Base-by-base conservation (phyloP, 2,329 filamentous ascomycete genomes). In the Talaromyces sp. region DNA sequence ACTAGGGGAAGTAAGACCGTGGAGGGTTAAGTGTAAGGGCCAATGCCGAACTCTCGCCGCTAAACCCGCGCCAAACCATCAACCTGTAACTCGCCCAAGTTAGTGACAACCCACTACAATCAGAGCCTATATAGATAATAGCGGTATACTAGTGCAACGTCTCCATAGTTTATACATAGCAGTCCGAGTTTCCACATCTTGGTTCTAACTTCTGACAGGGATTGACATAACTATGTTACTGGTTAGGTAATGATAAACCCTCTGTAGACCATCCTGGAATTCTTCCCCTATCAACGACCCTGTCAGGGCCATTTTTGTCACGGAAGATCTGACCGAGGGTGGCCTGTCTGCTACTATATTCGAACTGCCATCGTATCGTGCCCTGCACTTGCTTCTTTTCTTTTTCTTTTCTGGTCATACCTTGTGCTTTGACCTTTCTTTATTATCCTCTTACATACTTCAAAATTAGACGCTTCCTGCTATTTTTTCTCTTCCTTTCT, bases 321-420 rank as follows among this genome's bases (percentile, higher is more conserved):
- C 33, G 54, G 54, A 25, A 48, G 54, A 56, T 56, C 54, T 17
- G 41, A 31, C 54, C 43, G 54, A 56, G 35, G 41, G 41, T 17
- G 19, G 31, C 39, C 21, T 31, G 41, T 37, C 53, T 28, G 53
- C 40, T 50, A 9, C 54, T 50, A 50, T 50, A 40, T 50, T 39
- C 43, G 33, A 55, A 48, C 19, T 21, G 53, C 33, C 7, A 33
- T 31, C 37, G 22, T 25, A 43, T 22, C 17, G 28, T 45, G 52
- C 33, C 39, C 37, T 45, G 41, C 33, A 36, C 53, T 56, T 56
- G 28, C 35, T 21, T 36, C 28, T 50, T 43, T 25, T n/a, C 28
- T 28, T 46, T 39, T 25, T 31, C 15, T 28, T 8, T 36, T 48
- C 21, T 52, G 33, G 33, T 39, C 48, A 22, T 39, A 37, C 39